A percentile compares a stretch with the other conserved stretches of the same genome.
Evolutionary conservation across 2,329 filamentous ascomycete genomes (phyloP).

Genomic region (Aureobasidium sp.): DNA sequence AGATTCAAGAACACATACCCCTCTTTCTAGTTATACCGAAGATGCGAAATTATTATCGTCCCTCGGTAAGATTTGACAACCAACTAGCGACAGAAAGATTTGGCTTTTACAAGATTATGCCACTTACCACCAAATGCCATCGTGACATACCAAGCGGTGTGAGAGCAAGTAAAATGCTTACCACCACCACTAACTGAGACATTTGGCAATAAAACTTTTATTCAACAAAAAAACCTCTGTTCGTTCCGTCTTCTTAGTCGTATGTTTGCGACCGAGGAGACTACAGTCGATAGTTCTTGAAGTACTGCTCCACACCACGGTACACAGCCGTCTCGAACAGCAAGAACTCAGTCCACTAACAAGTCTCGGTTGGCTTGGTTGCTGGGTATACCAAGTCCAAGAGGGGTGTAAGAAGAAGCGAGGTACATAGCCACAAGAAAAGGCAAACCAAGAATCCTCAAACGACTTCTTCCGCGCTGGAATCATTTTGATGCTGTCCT

Average conservation of each 20-base stretch:
- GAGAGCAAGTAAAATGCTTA: background rate
- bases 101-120: slow-evolving; percentile 15
- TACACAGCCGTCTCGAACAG: too few relatives aligned
- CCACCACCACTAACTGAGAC: too few relatives aligned
- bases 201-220: slow-evolving; percentile 1
- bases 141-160: background rate
- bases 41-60: background rate
- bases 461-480: too few relatives aligned
- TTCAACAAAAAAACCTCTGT: slow-evolving; percentile 6
- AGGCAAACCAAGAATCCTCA: too few relatives aligned
- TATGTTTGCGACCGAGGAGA: too few relatives aligned
- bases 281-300: slow-evolving; percentile 16
- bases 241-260: background rate
- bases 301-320: background rate
- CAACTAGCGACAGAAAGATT: background rate
- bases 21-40: background rate
- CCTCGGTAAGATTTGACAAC: background rate
- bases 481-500: too few relatives aligned
- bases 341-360: background rate
- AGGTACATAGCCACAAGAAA: too few relatives aligned
- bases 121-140: background rate
- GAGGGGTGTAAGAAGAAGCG: background rate
- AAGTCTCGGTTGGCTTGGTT: background rate
- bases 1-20: background rate
- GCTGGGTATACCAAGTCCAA: background rate